Evolutionary conservation across 2,329 filamentous ascomycete species (phyloP).

Genomic region (Alternaria viburni): DNA sequence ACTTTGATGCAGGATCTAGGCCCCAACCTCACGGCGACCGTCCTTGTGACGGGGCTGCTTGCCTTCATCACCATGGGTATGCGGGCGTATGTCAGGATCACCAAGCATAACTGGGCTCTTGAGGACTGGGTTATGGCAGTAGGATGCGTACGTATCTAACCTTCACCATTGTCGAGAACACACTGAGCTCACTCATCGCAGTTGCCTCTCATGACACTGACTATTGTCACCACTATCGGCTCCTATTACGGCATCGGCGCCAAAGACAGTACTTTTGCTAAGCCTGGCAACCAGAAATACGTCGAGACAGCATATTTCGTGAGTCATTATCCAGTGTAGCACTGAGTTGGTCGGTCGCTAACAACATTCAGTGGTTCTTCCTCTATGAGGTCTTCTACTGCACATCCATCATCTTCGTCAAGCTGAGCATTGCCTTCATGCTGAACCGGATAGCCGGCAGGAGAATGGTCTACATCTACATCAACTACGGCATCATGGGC

Average conservation of each 20-base stretch:
- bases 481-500: conserved; percentile 36
- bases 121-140: conserved; percentile 40
- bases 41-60: conserved; percentile 21
- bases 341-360: neutral
- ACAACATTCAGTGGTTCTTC: conserved; percentile 41
- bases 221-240: conserved; percentile 33
- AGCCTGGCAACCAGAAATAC: conserved; percentile 20
- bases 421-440: conserved; percentile 48
- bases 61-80: conserved; percentile 22
- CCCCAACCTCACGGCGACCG: conserved; percentile 25
- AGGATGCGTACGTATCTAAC: conserved; percentile 1
- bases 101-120: conserved; percentile 30
- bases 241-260: conserved; percentile 43
- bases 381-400: conserved; percentile 49
- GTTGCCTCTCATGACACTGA: conserved; percentile 8
- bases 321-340: conserved; percentile 12
- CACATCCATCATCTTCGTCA: conserved; percentile 44
- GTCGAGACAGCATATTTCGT: conserved; percentile 17
- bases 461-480: conserved; percentile 31
- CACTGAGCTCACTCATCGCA: neutral
- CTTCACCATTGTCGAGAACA: neutral
- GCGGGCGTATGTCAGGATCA: conserved; percentile 25
- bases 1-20: conserved; percentile 12
- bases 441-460: conserved; percentile 43
- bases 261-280: conserved; percentile 27